Evolutionary conservation across 345 rosid species (phyloP).

Genomic region (Boechera stricta): DNA sequence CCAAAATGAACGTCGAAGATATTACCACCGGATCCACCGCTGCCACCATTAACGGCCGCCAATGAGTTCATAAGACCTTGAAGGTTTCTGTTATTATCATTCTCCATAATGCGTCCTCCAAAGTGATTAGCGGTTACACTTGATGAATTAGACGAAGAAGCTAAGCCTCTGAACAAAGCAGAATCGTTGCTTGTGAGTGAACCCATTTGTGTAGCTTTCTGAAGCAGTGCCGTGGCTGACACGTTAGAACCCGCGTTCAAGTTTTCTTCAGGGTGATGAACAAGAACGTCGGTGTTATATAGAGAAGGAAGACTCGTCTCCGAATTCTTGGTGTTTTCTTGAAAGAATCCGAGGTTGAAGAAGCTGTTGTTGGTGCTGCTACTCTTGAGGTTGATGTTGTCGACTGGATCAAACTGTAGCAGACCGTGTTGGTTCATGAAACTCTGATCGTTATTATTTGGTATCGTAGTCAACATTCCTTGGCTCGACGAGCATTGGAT

Average conservation of each 20-base stretch:
- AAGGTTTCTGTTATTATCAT: conserved; percentile 55
- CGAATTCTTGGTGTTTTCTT: conserved; percentile 46
- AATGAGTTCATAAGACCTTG: conserved; percentile 71
- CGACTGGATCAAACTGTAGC: conserved; percentile 41
- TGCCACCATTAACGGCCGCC: conserved; percentile 35
- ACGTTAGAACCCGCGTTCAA: conserved; percentile 52
- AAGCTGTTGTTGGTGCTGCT: conserved; percentile 42
- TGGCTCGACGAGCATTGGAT: conserved; percentile 52
- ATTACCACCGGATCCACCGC: conserved; percentile 41
- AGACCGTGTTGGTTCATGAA: conserved; percentile 44
- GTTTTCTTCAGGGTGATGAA: conserved; percentile 52
- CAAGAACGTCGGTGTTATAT: conserved; percentile 41
- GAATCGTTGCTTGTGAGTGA: conserved; percentile 50
- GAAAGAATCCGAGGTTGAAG: conserved; percentile 68
- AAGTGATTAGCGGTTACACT: conserved; percentile 35
- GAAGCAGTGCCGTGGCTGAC: conserved; percentile 89
- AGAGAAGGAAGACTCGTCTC: conserved; percentile 41
- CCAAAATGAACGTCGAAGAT: conserved; percentile 42
- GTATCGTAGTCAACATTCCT: conserved; percentile 26
- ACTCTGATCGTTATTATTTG: conserved; percentile 40
- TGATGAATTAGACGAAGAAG: conserved; percentile 49
- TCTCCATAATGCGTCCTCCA: conserved; percentile 45
- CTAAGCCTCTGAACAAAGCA: conserved; percentile 59
- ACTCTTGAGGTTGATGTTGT: conserved; percentile 43
- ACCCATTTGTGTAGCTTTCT: conserved; percentile 90